phyloP scores from a whole-genome alignment of 225 moss, liverwort and hornwort species.

The Marchantia paleacea region DNA sequence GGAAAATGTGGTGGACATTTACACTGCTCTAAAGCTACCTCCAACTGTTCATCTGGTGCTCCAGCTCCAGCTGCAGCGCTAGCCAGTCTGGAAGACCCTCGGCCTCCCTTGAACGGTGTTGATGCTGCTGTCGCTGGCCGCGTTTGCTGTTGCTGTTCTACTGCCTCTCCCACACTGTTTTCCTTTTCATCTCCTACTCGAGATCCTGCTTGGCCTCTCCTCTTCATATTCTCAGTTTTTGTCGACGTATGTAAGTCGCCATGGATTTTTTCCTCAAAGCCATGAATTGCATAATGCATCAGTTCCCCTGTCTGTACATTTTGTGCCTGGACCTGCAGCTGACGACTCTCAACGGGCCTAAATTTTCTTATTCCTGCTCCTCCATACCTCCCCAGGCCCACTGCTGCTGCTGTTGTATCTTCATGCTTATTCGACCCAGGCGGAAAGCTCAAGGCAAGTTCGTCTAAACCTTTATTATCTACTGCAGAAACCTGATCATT shows the following conservation, averaged over 20 bases:
- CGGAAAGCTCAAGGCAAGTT: not conserved
- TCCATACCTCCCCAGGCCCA: not conserved
- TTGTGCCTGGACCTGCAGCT: no score
- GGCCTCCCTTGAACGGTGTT: not conserved
- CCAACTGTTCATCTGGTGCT: no score
- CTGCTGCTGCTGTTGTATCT: not conserved
- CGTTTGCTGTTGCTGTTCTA: not conserved
- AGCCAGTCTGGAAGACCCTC: not conserved
- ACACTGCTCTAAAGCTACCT: no score
- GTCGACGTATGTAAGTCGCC: not conserved
- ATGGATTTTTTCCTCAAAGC: not conserved
- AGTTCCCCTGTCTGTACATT: no score
- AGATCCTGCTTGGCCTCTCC: not conserved
- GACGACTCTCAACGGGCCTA: no score
- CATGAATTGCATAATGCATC: not conserved
- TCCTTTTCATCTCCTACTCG: not conserved
- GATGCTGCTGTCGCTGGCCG: not conserved
- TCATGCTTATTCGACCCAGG: not conserved
- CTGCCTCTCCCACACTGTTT: not conserved
- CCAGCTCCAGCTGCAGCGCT: not conserved
- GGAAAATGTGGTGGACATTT: not conserved
- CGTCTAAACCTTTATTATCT: not conserved
- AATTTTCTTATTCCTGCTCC: not conserved
- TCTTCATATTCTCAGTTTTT: not conserved
- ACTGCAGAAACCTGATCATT: not conserved